Conservation (phyloP, 2,329 filamentous ascomycete genomes). For the Paradendryphiella salina region DNA sequence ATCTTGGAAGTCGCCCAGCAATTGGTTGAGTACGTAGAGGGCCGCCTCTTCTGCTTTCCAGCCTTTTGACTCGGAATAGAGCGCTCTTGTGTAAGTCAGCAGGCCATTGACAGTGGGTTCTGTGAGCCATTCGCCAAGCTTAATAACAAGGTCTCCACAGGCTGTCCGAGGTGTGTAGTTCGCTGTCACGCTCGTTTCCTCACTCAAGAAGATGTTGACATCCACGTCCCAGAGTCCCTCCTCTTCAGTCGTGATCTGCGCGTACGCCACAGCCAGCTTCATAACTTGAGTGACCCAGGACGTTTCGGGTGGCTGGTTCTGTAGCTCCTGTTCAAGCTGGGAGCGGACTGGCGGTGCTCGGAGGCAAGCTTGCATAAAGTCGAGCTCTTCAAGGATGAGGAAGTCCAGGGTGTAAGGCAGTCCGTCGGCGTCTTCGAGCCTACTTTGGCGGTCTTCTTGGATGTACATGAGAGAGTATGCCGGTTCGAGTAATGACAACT, state of each 20-base stretch:
- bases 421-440: conserved; percentile 84
- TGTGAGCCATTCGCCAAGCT: conserved; percentile 87
- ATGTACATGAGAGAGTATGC: conserved; percentile 85
- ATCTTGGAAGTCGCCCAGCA: conserved; percentile 82
- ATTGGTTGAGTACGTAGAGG: conserved; percentile 81
- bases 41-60: conserved; percentile 77
- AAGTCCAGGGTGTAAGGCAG: conserved; percentile 96
- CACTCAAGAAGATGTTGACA: conserved; percentile 90
- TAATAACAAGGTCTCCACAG: conserved; percentile 88
- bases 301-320: conserved; percentile 55
- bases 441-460: conserved; percentile 79
- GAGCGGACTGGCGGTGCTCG: conserved; percentile 85
- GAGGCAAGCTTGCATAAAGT: conserved; percentile 90
- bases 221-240: conserved; percentile 97
- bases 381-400: conserved; percentile 88
- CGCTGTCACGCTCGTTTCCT: conserved; percentile 90
- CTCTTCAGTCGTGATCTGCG: conserved; percentile 88
- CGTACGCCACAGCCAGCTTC: conserved; percentile 80
- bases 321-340: conserved; percentile 81
- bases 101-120: conserved; percentile 76
- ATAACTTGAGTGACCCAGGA: conserved; percentile 88
- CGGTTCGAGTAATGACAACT: conserved; percentile 72
- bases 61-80: conserved; percentile 63
- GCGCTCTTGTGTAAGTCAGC: conserved; percentile 71
- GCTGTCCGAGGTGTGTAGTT: conserved; percentile 96